Percentiles rank a stretch among this genome's conserved stretches.
phyloP scores from a whole-genome alignment of 805 yeast genomes.

The Kodamaea lidongshanica region DNA sequence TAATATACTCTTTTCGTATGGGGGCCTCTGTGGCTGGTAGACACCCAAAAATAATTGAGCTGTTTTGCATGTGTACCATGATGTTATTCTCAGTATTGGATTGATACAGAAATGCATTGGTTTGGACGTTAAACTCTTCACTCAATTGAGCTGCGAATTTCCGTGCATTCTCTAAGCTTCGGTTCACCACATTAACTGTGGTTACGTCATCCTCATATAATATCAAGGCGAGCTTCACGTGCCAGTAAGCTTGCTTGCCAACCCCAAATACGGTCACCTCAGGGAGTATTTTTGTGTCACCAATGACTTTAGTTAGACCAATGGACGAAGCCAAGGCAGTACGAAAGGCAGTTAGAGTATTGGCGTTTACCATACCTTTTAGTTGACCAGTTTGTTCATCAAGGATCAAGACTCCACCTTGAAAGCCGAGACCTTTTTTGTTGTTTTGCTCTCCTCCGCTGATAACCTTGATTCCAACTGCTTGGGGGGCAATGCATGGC shows the following conservation, averaged over 20 bases:
- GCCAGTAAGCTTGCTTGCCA: conserved; percentile 66
- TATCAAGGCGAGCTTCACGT: conserved; percentile 37
- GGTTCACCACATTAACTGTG: conserved; percentile 41
- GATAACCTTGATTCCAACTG: conserved; percentile 55
- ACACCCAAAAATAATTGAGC: conserved; percentile 53
- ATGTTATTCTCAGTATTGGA: conserved; percentile 11
- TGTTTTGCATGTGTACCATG: conserved; percentile 23
- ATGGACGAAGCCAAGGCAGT: conserved; percentile 55
- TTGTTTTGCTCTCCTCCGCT: conserved; percentile 43
- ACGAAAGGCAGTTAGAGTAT: conserved; percentile 57
- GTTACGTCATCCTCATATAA: conserved; percentile 33
- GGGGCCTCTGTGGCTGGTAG: conserved; percentile 50
- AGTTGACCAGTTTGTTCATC: conserved; percentile 47
- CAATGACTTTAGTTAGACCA: conserved; percentile 33
- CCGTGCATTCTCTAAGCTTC: conserved; percentile 38
- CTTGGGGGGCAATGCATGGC: conserved; percentile 52
- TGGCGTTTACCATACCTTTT: conserved; percentile 51
- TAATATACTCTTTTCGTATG: conserved; percentile 29
- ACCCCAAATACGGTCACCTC: conserved; percentile 47
- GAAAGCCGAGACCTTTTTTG: conserved; percentile 43
- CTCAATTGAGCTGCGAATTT: conserved; percentile 19
- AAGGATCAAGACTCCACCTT: conserved; percentile 48
- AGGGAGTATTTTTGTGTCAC: conserved; percentile 21
- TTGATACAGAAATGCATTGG: conserved; percentile 16
- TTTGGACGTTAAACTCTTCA: conserved; percentile 20